Conservation (phyloP, 345 rosid species). For the Leavenworthia alabamica region DNA sequence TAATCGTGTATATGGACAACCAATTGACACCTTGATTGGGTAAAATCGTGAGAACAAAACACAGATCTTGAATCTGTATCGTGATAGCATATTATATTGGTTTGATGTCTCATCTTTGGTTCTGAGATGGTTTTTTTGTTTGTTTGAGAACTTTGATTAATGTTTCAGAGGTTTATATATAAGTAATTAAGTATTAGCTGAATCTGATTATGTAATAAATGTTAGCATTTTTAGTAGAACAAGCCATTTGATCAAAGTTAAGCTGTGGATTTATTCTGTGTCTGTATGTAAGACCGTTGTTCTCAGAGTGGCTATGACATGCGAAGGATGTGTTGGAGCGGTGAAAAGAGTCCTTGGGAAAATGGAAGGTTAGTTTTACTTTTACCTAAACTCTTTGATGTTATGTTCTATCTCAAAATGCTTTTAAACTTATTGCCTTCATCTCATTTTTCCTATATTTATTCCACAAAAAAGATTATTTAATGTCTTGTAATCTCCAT, state of each 20-base stretch:
- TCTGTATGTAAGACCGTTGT: conserved; percentile 59
- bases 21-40: background rate
- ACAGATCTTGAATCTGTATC: background rate
- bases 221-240: background rate
- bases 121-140: background rate
- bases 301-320: conserved; percentile 85
- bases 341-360: conserved; percentile 82
- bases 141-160: background rate
- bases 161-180: background rate
- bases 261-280: background rate
- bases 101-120: background rate
- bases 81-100: background rate
- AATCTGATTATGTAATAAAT: background rate
- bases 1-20: background rate
- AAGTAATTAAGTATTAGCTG: background rate
- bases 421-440: background rate
- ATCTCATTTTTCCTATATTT: background rate
- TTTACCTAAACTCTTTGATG: background rate
- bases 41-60: background rate
- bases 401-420: background rate
- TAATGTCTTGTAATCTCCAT: background rate
- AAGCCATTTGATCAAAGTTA: background rate
- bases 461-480: background rate
- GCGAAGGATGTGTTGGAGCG: conserved; percentile 77
- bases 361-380: conserved; percentile 52